Evolutionary conservation across 768 basidiomycete species (phyloP).

Genomic region (Psilocybe azurescens): DNA sequence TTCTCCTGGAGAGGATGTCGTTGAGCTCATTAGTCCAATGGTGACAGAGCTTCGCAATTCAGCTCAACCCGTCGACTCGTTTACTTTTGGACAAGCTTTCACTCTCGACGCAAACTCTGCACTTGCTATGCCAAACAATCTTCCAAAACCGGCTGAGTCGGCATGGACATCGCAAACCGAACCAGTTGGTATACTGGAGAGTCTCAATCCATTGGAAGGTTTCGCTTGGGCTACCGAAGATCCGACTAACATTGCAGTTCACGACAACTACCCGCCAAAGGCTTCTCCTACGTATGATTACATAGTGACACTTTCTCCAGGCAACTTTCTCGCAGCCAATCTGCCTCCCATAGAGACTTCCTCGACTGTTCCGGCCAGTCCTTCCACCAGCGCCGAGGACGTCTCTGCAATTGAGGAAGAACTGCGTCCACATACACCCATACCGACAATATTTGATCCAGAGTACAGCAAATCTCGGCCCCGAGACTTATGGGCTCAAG

Average conservation of each 20-base stretch:
- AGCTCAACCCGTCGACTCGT: not conserved
- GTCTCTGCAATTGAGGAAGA: not conserved
- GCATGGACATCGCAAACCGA: not conserved
- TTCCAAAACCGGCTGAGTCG: not conserved
- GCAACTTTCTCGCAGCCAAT: not conserved
- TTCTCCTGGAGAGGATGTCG: not conserved
- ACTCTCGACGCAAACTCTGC: not conserved
- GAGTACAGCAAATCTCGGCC: not conserved
- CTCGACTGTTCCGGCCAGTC: not conserved
- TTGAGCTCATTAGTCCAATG: constrained; percentile 12
- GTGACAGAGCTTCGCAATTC: not conserved
- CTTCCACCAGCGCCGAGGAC: not conserved
- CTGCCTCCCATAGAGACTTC: too few species aligned
- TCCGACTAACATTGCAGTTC: not conserved
- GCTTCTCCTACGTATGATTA: not conserved
- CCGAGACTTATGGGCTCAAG: not conserved
- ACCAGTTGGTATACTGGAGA: not conserved
- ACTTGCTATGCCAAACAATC: not conserved
- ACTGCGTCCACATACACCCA: not conserved
- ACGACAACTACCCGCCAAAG: not conserved
- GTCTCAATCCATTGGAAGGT: not conserved
- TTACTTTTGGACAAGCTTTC: not conserved
- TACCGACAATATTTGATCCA: constrained; percentile 14
- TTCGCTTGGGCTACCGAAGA: not conserved
- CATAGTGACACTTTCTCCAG: not conserved